Evolutionary conservation across 768 basidiomycete species (phyloP).

Genomic region (Phlebiopsis gigantea): DNA sequence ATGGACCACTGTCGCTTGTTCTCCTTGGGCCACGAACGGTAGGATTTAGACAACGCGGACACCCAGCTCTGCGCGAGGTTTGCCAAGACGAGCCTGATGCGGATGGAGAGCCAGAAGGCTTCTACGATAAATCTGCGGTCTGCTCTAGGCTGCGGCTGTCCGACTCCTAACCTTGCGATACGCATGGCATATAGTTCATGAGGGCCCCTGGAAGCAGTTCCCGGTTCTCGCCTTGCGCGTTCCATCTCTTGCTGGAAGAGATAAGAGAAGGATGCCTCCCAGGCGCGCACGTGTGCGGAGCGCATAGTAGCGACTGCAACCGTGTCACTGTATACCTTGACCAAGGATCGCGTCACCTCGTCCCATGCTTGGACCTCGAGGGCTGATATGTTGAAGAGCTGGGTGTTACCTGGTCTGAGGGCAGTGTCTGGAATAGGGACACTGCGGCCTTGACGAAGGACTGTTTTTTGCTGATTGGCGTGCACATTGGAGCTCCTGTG

Average conservation of each 20-base stretch:
- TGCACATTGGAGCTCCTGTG: background rate
- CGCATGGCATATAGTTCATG: slow-evolving; percentile 47
- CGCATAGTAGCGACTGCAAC: slow-evolving; percentile 39
- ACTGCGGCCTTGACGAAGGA: slow-evolving; percentile 1
- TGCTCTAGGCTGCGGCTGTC: slow-evolving; percentile 51
- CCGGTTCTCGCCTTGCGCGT: slow-evolving; percentile 24
- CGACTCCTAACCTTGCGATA: slow-evolving; percentile 45
- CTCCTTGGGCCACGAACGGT: slow-evolving; percentile 15
- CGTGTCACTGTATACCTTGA: slow-evolving; percentile 35
- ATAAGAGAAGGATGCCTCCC: slow-evolving; percentile 53
- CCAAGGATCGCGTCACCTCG: slow-evolving; percentile 29
- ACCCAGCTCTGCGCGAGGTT: slow-evolving; percentile 40
- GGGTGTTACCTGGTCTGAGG: background rate
- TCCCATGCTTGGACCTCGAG: slow-evolving; percentile 35
- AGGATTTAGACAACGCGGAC: slow-evolving; percentile 24
- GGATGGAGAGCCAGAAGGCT: slow-evolving; percentile 51
- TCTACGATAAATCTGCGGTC: slow-evolving; percentile 58
- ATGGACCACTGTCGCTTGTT: slow-evolving; percentile 40
- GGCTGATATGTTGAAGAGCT: slow-evolving; percentile 26
- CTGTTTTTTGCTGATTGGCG: slow-evolving; percentile 14
- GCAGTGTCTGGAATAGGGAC: slow-evolving; percentile 20
- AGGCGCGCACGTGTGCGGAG: slow-evolving; percentile 52
- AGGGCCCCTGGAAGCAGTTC: slow-evolving; percentile 34
- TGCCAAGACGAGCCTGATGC: slow-evolving; percentile 45
- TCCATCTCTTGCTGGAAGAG: slow-evolving; percentile 45